These are phyloP conservation scores for Arthrobotrys musiformis DNA, from an alignment of 2,329 filamentous ascomycete species.

Conservation along the genomic window DNA sequence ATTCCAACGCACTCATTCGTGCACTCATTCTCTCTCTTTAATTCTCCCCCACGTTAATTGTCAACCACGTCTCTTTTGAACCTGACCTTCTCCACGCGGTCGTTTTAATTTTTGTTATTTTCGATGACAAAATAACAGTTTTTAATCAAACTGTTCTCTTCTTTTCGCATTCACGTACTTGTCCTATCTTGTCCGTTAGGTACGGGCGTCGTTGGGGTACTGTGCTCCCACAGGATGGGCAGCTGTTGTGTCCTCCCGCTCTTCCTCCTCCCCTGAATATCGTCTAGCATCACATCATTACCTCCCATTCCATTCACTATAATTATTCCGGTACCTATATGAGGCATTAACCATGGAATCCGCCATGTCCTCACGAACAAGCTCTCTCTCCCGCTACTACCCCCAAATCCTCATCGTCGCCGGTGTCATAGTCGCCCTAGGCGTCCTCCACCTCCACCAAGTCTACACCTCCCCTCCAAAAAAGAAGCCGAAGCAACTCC, in stretches of 20 bases:
- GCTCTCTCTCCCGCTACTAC: constrained; percentile 56
- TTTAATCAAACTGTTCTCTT: not conserved
- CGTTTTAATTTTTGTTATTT: not conserved
- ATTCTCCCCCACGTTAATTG: not conserved
- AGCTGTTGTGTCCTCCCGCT: not conserved
- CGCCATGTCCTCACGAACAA: constrained; percentile 41
- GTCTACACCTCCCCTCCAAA: constrained; percentile 55
- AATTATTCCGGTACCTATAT: not conserved
- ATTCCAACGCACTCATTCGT: no score
- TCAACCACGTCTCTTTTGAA: not conserved
- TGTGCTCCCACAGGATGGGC: constrained; percentile 1
- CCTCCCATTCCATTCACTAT: not conserved
- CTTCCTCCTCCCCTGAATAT: not conserved
- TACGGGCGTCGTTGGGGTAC: not conserved
- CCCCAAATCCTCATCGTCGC: constrained; percentile 56
- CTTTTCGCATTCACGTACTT: not conserved
- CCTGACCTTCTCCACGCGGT: not conserved
- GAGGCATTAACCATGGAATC: not conserved
- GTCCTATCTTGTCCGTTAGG: not conserved
- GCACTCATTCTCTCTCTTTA: not conserved
- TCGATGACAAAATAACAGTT: not conserved
- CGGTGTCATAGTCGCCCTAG: constrained; percentile 56
- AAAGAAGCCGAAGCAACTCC: constrained; percentile 56
- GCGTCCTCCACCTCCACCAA: constrained; percentile 57
- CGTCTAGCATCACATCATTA: not conserved